Evolutionary conservation across 345 rosid species (phyloP).

Genomic region (Arabis hirsuta): DNA sequence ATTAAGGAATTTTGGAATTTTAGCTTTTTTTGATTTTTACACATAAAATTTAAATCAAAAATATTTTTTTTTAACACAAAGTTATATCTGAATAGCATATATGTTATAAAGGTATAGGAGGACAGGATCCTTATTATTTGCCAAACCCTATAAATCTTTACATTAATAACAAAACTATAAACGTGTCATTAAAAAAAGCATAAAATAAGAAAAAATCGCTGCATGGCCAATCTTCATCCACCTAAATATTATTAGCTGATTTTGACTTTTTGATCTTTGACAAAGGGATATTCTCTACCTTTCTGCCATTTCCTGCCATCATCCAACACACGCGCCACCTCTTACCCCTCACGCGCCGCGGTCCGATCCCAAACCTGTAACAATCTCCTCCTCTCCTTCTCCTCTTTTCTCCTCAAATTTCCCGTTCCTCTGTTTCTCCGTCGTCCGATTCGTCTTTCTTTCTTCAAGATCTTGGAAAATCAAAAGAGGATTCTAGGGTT

Average conservation of each 20-base stretch:
- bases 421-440: not conserved
- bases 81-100: too few species aligned
- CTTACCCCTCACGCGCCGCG: constrained; percentile 32
- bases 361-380: not conserved
- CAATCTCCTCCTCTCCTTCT: not conserved
- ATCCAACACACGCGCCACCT: constrained; percentile 42
- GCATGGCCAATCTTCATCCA: constrained; percentile 32
- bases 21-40: too few species aligned
- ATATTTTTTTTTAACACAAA: too few species aligned
- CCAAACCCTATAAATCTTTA: too few species aligned
- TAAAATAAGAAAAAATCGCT: not conserved
- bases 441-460: constrained; percentile 1
- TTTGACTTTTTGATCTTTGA: constrained; percentile 35
- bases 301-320: constrained; percentile 14
- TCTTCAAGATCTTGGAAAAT: constrained; percentile 3
- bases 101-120: too few species aligned
- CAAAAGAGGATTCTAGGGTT: constrained; percentile 1
- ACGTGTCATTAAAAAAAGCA: not conserved
- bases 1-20: too few species aligned
- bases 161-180: not conserved
- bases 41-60: too few species aligned
- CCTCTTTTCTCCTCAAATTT: not conserved
- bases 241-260: constrained; percentile 12
- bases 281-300: constrained; percentile 24
- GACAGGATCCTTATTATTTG: too few species aligned